Evolutionary conservation across 2,329 filamentous ascomycete species (phyloP).

Genomic region (Cladosporium sp.): DNA sequence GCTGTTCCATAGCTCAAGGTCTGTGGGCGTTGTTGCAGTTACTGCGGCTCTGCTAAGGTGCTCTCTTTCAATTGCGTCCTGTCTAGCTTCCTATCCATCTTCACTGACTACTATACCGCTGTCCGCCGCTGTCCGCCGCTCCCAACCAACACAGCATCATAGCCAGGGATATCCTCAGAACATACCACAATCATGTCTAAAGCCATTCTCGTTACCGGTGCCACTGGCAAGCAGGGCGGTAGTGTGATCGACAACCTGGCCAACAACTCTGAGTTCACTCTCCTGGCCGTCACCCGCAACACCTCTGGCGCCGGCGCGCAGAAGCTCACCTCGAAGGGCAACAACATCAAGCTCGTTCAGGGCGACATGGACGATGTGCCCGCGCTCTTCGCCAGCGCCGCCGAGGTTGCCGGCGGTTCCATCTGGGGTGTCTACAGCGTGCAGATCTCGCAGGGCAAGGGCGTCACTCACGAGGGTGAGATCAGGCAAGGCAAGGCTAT

Average conservation of each 20-base stretch:
- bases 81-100: background rate
- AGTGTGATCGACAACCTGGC: slow-evolving; percentile 38
- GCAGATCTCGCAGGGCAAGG: slow-evolving; percentile 47
- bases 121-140: background rate
- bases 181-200: slow-evolving; percentile 28
- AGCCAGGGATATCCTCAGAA: background rate
- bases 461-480: slow-evolving; percentile 43
- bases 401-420: slow-evolving; percentile 28
- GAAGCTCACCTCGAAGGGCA: slow-evolving; percentile 41
- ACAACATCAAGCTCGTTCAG: slow-evolving; percentile 50
- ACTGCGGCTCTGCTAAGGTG: background rate
- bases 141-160: background rate
- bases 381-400: slow-evolving; percentile 47
- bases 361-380: slow-evolving; percentile 51
- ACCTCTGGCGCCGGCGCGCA: slow-evolving; percentile 46
- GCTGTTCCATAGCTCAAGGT: background rate
- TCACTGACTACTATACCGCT: background rate
- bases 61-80: background rate
- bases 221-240: slow-evolving; percentile 45
- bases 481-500: slow-evolving; percentile 56
- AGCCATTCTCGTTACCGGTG: slow-evolving; percentile 42
- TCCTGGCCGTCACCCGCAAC: slow-evolving; percentile 56
- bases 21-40: slow-evolving; percentile 4
- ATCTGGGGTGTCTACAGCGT: slow-evolving; percentile 57
- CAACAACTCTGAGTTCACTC: slow-evolving; percentile 39